phyloP scores from a whole-genome alignment of 805 yeast genomes.

The Danielozyma ontarioensis region DNA sequence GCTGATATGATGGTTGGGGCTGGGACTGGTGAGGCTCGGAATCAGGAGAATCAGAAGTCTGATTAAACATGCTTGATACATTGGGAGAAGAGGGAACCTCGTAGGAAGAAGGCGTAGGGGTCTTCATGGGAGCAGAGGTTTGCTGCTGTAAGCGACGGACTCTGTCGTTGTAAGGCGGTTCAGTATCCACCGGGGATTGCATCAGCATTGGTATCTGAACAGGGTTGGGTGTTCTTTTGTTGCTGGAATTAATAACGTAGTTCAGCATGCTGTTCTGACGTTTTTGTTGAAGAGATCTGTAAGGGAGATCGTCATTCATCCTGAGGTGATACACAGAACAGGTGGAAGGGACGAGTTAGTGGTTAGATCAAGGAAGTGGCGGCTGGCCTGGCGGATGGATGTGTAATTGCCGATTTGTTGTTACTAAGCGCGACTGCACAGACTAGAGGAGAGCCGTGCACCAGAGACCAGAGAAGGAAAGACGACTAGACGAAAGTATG shows the following conservation, averaged over 20 bases:
- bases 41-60: conserved; percentile 23
- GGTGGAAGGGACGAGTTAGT: no score
- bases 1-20: conserved; percentile 1
- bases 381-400: no score
- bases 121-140: conserved; percentile 14
- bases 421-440: background rate
- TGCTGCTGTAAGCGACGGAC: conserved; percentile 5
- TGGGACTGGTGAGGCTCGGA: conserved; percentile 2
- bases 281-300: conserved; percentile 22
- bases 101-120: conserved; percentile 38
- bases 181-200: conserved; percentile 10
- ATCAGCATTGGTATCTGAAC: conserved; percentile 9
- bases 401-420: background rate
- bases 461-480: no score
- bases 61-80: conserved; percentile 37
- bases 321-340: no score
- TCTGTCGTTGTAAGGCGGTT: conserved; percentile 10
- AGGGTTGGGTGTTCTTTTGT: conserved; percentile 30
- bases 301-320: background rate
- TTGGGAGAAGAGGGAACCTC: conserved; percentile 39
- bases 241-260: conserved; percentile 25
- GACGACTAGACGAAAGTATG: no score
- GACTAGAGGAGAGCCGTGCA: no score
- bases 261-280: conserved; percentile 37
- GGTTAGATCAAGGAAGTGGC: no score